Percentiles rank a stretch among this genome's conserved stretches.
These are phyloP conservation scores for Pilasporangium apinafurcum DNA, from an alignment of 352 stramenopile genomes.

Conservation along the genomic window DNA sequence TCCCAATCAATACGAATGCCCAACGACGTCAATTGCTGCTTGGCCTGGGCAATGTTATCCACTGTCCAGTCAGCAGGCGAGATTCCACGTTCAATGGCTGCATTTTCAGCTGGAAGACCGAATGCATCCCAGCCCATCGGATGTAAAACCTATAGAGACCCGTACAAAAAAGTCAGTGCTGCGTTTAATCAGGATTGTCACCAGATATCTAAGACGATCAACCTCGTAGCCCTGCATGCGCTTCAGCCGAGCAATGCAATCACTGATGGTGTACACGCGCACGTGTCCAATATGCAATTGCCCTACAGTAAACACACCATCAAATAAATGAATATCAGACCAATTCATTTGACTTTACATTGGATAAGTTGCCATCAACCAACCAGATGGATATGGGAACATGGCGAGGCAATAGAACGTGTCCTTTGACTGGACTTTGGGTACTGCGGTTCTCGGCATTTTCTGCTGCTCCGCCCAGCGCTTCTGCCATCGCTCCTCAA, in stretches of 20 bases:
- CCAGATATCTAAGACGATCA: background rate
- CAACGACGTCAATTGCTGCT: slow-evolving; percentile 94
- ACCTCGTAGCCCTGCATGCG: slow-evolving; percentile 95
- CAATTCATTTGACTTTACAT: too few relatives aligned
- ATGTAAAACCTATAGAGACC: slow-evolving; percentile 85
- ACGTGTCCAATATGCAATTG: slow-evolving; percentile 99
- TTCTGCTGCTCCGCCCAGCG: slow-evolving; percentile 34
- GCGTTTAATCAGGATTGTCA: too few relatives aligned
- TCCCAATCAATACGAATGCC: slow-evolving; percentile 98
- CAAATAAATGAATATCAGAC: background rate
- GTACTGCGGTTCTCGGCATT: slow-evolving; percentile 1
- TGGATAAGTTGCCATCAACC: too few relatives aligned
- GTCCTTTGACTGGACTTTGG: slow-evolving; percentile 30
- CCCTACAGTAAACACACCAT: slow-evolving; percentile 15
- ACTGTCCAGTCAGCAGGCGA: slow-evolving; percentile 94
- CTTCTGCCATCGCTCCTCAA: slow-evolving; percentile 73
- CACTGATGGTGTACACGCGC: slow-evolving; percentile 98
- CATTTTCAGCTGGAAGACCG: slow-evolving; percentile 99
- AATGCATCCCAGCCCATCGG: slow-evolving; percentile 99
- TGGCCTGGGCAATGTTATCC: slow-evolving; percentile 97
- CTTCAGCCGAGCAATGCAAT: slow-evolving; percentile 97
- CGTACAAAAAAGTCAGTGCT: background rate
- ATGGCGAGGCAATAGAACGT: slow-evolving; percentile 92
- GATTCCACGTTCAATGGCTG: slow-evolving; percentile 96
- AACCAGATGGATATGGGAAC: slow-evolving; percentile 99